Evolutionary conservation across 2,329 filamentous ascomycete genomes (phyloP).

Genomic region (Talaromyces atroroseus): DNA sequence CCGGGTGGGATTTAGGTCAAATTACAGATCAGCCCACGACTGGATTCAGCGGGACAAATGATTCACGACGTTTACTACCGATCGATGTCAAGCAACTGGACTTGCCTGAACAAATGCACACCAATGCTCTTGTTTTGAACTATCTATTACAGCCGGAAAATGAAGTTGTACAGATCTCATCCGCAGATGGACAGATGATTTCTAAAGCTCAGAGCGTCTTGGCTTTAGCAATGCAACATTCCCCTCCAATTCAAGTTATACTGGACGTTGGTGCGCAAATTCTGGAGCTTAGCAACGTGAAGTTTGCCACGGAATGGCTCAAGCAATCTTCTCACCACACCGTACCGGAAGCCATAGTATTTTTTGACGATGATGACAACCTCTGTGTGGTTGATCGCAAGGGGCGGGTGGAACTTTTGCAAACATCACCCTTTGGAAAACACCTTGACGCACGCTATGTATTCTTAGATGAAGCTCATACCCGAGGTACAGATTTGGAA

Average conservation of each 20-base stretch:
- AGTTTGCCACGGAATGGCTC: slow-evolving; percentile 54
- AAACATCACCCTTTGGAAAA: slow-evolving; percentile 53
- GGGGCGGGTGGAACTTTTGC: slow-evolving; percentile 34
- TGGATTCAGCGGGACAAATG: slow-evolving; percentile 67
- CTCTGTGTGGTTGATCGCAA: slow-evolving; percentile 26
- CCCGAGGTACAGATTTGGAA: slow-evolving; percentile 62
- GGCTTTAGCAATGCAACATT: too few species aligned
- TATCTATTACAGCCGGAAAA: slow-evolving; percentile 55
- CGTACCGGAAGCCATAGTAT: slow-evolving; percentile 48
- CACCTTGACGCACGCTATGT: slow-evolving; percentile 58
- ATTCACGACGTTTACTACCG: slow-evolving; percentile 55
- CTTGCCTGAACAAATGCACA: slow-evolving; percentile 52
- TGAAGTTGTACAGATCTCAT: slow-evolving; percentile 6
- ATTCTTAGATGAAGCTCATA: slow-evolving; percentile 66
- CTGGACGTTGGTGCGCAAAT: slow-evolving; percentile 68
- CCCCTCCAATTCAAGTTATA: slow-evolving; percentile 46
- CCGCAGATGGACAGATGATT: neutral
- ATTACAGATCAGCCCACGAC: slow-evolving; percentile 35
- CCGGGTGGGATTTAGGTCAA: slow-evolving; percentile 28
- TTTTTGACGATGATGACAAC: slow-evolving; percentile 41
- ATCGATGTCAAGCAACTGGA: slow-evolving; percentile 53
- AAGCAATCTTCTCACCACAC: slow-evolving; percentile 12
- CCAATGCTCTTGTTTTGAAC: slow-evolving; percentile 61
- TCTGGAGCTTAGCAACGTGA: slow-evolving; percentile 55
- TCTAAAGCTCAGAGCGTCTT: neutral